Base-by-base conservation (phyloP, 192 early-diverging fungal species). In the Diversispora epigaea region DNA sequence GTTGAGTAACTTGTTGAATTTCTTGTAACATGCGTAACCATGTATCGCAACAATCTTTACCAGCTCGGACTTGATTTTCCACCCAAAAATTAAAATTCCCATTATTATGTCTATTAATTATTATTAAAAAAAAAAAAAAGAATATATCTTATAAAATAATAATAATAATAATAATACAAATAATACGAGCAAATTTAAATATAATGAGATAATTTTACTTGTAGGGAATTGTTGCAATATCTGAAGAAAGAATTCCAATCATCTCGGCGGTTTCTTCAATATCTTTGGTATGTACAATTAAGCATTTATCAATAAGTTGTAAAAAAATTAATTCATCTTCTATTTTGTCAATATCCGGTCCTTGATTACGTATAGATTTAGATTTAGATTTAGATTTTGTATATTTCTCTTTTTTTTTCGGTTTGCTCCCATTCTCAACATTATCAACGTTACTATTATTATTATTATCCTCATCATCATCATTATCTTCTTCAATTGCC, bases 1-100 rank as follows among this genome's bases (percentile, higher is more conserved):
- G 73, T 0, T 78, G 68, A 10, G 84, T 83, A 17, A 80, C 79
- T 17, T 68, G 32, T 57, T 80, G 81, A 6, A 85, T 73, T 67
- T 83, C 82, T 72, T 85, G 84, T 11, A 85, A 64, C 84, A 81
- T 83, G 19, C 75, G 78, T 4, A 39, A 65, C 66, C 78, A 85
- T 1, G 75, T 78, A 62, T 85, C 79, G 22, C 67, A 57, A 12
- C 56, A 2, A 52, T 77, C 78, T 2, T 11, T 61, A 7, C 84
- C 84, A 55, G 67, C 32, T 43, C 66, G 71, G 11, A 64, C 41
- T 60, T 65, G 57, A 19, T 39, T 57, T 44, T 77, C 76, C 41
- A 63, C 47, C 39, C 54, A 78, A 49, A 73, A 73, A 14, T 67
- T 73, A 17, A 72, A 58, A 46, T 75, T 50, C 15, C 40, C 22